These are phyloP conservation scores for Penicillium thymicola DNA, from an alignment of 2,329 filamentous ascomycete genomes.

Conservation along the genomic window DNA sequence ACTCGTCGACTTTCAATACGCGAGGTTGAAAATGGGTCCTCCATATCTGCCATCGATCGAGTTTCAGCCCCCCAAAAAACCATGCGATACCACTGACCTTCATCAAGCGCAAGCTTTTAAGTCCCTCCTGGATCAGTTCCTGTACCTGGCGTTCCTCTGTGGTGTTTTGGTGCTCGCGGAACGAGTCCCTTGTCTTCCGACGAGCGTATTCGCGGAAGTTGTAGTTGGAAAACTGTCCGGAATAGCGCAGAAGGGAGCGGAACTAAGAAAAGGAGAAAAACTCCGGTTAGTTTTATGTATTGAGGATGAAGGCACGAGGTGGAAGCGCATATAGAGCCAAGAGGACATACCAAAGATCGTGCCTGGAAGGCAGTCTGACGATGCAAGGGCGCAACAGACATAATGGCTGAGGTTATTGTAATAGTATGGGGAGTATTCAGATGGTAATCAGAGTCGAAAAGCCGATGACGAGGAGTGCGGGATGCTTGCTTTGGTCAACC, in stretches of 20 bases:
- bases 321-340: neutral
- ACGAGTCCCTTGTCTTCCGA: constrained; percentile 85
- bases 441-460: neutral
- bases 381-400: constrained; percentile 44
- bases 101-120: constrained; percentile 81
- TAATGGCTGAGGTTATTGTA: constrained; percentile 21
- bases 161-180: constrained; percentile 73
- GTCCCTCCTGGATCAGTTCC: constrained; percentile 81
- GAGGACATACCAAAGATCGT: constrained; percentile 44
- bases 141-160: constrained; percentile 74
- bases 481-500: neutral
- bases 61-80: neutral
- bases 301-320: neutral
- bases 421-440: constrained; percentile 1
- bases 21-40: neutral
- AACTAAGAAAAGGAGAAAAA: constrained; percentile 56
- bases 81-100: constrained; percentile 62
- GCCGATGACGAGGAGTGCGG: neutral
- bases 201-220: constrained; percentile 98
- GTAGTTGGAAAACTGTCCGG: constrained; percentile 84
- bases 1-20: neutral
- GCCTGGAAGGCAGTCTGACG: constrained; percentile 47
- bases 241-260: constrained; percentile 83
- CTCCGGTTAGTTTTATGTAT: neutral
- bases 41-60: neutral